Conservation (phyloP, 139 green algal genomes). For the Volvox reticuliferus region DNA sequence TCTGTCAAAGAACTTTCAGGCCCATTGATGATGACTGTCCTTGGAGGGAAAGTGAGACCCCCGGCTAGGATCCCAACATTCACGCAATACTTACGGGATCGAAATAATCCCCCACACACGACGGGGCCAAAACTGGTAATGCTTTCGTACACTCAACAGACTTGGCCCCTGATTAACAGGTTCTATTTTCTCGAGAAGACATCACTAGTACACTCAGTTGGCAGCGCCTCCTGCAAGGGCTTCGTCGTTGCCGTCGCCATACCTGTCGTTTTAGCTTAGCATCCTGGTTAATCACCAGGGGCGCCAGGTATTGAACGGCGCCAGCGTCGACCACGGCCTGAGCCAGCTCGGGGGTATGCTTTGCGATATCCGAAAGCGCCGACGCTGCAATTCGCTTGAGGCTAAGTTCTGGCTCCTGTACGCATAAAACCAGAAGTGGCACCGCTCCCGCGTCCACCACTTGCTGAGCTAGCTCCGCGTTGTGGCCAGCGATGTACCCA, state of each 20-base stretch:
- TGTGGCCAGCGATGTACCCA: slow-evolving; percentile 91
- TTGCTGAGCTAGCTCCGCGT: slow-evolving; percentile 84
- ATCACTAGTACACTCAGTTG: no score
- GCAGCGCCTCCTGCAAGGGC: no score
- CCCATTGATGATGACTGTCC: no score
- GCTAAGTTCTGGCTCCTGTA: slow-evolving; percentile 89
- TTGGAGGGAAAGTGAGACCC: no score
- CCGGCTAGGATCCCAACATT: no score
- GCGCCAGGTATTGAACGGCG: slow-evolving; percentile 84
- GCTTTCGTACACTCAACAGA: no score
- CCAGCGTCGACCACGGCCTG: slow-evolving; percentile 90
- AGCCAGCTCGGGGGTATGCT: slow-evolving; percentile 90
- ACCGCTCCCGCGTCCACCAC: slow-evolving; percentile 83
- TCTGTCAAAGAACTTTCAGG: no score
- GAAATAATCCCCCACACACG: no score
- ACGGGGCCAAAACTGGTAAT: no score
- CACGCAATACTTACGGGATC: no score
- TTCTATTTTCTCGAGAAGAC: no score
- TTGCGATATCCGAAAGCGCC: slow-evolving; percentile 87
- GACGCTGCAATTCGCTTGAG: slow-evolving; percentile 90
- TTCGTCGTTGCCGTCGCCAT: background rate
- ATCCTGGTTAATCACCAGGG: slow-evolving; percentile 86
- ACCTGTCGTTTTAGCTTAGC: slow-evolving; percentile 92
- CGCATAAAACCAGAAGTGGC: slow-evolving; percentile 88
- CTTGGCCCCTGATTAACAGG: no score